Conservation (phyloP, 2,329 filamentous ascomycete genomes). For the Lachnellula occidentalis region DNA sequence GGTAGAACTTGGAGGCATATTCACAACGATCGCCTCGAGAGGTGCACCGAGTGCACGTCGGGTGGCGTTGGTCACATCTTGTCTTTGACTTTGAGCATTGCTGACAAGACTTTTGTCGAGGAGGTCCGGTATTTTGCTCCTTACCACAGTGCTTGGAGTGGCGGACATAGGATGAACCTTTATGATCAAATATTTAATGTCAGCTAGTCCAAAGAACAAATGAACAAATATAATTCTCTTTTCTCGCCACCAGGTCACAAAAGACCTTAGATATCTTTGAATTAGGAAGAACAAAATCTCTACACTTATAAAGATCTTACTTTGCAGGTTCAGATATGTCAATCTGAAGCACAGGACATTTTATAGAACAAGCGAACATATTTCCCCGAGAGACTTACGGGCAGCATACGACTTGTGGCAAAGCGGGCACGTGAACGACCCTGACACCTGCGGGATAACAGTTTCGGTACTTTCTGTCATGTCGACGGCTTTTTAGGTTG, state of each 20-base stretch:
- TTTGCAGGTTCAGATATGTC: background rate
- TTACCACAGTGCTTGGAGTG: slow-evolving; percentile 7
- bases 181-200: background rate
- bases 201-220: background rate
- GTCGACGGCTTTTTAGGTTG: background rate
- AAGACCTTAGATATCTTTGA: no score
- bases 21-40: slow-evolving; percentile 16
- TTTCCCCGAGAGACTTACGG: slow-evolving; percentile 1
- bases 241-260: no score
- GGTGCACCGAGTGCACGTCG: slow-evolving; percentile 25
- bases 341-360: background rate
- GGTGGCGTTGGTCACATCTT: slow-evolving; percentile 26
- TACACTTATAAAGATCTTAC: no score
- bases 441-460: background rate
- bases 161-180: slow-evolving; percentile 5
- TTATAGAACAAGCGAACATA: background rate
- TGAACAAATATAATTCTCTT: no score
- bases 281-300: no score
- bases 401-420: slow-evolving; percentile 5
- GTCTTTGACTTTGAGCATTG: slow-evolving; percentile 26
- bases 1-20: slow-evolving; percentile 11
- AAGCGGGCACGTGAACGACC: slow-evolving; percentile 1
- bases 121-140: background rate
- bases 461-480: background rate
- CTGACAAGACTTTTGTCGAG: slow-evolving; percentile 27